Evolutionary conservation across 371 early-diverging fungal genomes (phyloP), one percentile per base, ranked within the genome.

Genomic region (Actinomortierella ambigua): DNA sequence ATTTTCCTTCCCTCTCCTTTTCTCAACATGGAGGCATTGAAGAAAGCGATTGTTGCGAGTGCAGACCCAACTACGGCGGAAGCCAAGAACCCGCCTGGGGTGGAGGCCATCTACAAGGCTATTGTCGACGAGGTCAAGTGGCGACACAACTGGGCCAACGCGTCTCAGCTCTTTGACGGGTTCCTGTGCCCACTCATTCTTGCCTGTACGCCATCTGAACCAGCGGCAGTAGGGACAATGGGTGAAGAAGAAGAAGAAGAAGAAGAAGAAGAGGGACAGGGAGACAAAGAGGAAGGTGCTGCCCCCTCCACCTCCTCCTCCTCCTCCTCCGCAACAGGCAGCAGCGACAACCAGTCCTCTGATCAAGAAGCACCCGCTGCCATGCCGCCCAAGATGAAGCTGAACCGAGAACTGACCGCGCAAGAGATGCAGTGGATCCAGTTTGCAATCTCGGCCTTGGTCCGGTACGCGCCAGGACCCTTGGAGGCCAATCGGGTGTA

Each of bases 381-480:
- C 27, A 13, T n/a, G 18, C 17, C 27, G 1, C 49, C 55, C 42
- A 18, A 53, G 15, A 27, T 26, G 28, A 42, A 41, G n/a, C 40
- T 40, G 11, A 40, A 41, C 5, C 43, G 61, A 5, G 26, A 22
- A 4, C 13, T 26, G 51, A 27, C 27, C 34, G 27, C 27, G 5
- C 3, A 56, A 1, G 69, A 75, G 20, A 26, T 65, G 20, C 39
- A 22, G 7, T 26, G 53, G n/a, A 50, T 57, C 40, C 57, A 62
- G 43, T 39, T 15, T 1, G 43, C 63, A 6, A 57, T 76, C 23
- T 34, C 57, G 0, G 41, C 48, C 58, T n/a, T 76, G 54, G 76
- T 76, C 53, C 76, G 76, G 15, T 76, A 69, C 23, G 76, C 76
- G 8, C 76, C 69, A 4, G 40, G 59, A 7, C 62, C 63, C 0